phyloP scores from a whole-genome alignment of 371 early-diverging fungal genomes.

The Choanephora cucurbitarum region DNA sequence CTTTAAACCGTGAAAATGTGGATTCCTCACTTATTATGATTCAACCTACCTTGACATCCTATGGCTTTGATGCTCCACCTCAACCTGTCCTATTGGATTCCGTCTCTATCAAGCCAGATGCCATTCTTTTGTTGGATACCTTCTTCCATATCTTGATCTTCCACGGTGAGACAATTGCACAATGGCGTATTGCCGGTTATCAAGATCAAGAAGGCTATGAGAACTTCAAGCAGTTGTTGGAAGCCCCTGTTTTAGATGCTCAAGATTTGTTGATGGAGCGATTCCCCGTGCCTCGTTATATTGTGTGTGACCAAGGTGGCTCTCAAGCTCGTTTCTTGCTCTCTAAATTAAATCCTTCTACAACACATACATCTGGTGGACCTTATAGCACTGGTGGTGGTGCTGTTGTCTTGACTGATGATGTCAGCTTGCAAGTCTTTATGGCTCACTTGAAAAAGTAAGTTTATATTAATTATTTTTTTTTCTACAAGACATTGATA shows the following conservation, averaged over 20 bases:
- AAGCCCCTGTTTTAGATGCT: conserved; percentile 89
- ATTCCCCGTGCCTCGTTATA: conserved; percentile 98
- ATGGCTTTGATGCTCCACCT: conserved; percentile 88
- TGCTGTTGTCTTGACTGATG: conserved; percentile 95
- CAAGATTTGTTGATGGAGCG: conserved; percentile 91
- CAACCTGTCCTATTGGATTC: conserved; percentile 98
- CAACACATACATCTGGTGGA: conserved; percentile 82
- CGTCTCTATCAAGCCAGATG: conserved; percentile 95
- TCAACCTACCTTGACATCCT: conserved; percentile 97
- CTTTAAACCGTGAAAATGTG: conserved; percentile 92
- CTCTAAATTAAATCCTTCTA: conserved; percentile 98
- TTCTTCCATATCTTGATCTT: conserved; percentile 64
- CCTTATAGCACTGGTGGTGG: conserved; percentile 69
- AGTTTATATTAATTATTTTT: conserved; percentile 15
- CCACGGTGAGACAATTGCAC: conserved; percentile 53
- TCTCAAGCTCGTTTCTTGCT: conserved; percentile 99
- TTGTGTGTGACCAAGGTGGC: conserved; percentile 96
- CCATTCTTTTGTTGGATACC: conserved; percentile 96
- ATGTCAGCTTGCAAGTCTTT: conserved; percentile 96
- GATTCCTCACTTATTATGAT: conserved; percentile 99
- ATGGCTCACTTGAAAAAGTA: conserved; percentile 95
- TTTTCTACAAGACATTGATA: neutral
- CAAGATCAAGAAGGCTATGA: conserved; percentile 55
- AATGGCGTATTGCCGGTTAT: conserved; percentile 70
- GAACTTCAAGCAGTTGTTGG: conserved; percentile 92